These are phyloP conservation scores for Berberis vulgaris DNA, from an alignment of 164 flowering plant species.

Conservation along the genomic window DNA sequence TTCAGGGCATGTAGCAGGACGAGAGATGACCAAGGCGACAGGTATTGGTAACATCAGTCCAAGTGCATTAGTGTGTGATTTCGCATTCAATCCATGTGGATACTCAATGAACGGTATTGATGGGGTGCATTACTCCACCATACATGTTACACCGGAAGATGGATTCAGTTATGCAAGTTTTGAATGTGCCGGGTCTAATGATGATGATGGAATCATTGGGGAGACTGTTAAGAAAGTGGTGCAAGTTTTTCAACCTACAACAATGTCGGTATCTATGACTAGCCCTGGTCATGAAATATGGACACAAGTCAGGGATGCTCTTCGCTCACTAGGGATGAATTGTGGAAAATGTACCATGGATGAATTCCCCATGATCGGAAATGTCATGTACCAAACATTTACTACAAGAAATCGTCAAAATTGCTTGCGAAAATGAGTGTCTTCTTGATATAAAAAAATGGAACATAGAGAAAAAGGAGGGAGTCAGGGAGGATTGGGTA, in stretches of 20 bases:
- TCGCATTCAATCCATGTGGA: slow-evolving; percentile 93
- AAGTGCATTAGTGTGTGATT: slow-evolving; percentile 54
- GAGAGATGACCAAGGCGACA: slow-evolving; percentile 63
- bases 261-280: slow-evolving; percentile 53
- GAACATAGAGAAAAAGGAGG: slow-evolving; percentile 7
- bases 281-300: slow-evolving; percentile 21
- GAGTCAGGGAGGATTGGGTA: not conserved
- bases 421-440: slow-evolving; percentile 16
- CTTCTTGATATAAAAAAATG: slow-evolving; percentile 2
- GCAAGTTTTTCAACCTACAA: slow-evolving; percentile 64
- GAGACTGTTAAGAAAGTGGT: slow-evolving; percentile 47
- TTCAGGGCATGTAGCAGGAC: slow-evolving; percentile 52
- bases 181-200: slow-evolving; percentile 46
- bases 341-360: slow-evolving; percentile 44
- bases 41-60: slow-evolving; percentile 55
- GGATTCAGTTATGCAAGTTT: slow-evolving; percentile 94
- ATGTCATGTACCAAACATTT: slow-evolving; percentile 66
- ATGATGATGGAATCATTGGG: slow-evolving; percentile 22
- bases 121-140: slow-evolving; percentile 63
- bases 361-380: slow-evolving; percentile 64
- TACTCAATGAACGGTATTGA: slow-evolving; percentile 91
- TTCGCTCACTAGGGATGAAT: slow-evolving; percentile 51
- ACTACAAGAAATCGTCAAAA: slow-evolving; percentile 37
- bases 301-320: slow-evolving; percentile 27
- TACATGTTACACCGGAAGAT: slow-evolving; percentile 95